These are phyloP conservation scores for Aspergillus sp. DNA, from an alignment of 2,329 filamentous ascomycete genomes.

Conservation along the genomic window DNA sequence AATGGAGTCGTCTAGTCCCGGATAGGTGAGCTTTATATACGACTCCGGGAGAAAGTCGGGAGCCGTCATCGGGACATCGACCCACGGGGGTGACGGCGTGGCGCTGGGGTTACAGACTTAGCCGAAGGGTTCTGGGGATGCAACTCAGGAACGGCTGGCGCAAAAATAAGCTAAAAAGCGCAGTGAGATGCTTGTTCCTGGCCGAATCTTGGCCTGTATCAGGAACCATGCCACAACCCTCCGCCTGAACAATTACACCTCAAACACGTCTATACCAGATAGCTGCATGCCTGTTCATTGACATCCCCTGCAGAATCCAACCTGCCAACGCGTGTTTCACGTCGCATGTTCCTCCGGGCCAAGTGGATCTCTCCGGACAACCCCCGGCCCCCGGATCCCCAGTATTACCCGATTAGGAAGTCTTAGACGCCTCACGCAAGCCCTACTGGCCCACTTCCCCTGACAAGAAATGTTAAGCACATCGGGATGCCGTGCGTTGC, in stretches of 20 bases:
- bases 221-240: too few species aligned
- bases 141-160: too few species aligned
- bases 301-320: too few species aligned
- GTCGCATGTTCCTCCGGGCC: not conserved
- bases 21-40: not conserved
- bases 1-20: not conserved
- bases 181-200: too few species aligned
- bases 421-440: slow-evolving; percentile 2
- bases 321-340: not conserved
- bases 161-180: too few species aligned
- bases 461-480: slow-evolving; percentile 1
- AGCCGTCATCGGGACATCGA: not conserved
- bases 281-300: too few species aligned
- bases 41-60: slow-evolving; percentile 3
- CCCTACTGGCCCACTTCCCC: slow-evolving; percentile 6
- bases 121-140: not conserved
- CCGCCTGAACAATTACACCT: too few species aligned
- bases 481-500: slow-evolving; percentile 9
- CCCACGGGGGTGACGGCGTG: slow-evolving; percentile 8
- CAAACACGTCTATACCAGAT: too few species aligned
- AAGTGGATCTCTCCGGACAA: slow-evolving; percentile 6
- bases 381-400: not conserved
- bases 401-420: slow-evolving; percentile 7
- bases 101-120: not conserved
- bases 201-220: too few species aligned